These are phyloP conservation scores for Tulasnella sp. DNA, from an alignment of 768 basidiomycete genomes.

Conservation along the genomic window DNA sequence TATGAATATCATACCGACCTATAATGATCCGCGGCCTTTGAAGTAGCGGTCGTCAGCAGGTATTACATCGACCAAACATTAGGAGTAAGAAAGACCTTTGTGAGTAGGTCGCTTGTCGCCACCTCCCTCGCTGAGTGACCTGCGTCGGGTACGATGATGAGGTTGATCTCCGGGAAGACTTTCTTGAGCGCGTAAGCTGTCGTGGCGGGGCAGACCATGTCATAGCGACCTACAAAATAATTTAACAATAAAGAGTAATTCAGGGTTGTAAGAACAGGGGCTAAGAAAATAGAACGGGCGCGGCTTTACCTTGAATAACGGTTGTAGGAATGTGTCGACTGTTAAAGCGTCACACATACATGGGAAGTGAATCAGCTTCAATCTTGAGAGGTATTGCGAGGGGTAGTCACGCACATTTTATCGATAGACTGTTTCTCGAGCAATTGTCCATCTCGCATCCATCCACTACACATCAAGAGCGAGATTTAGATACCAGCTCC, in stretches of 20 bases:
- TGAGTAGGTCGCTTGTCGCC: conserved; percentile 56
- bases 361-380: background rate
- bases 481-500: conserved; percentile 57
- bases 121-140: conserved; percentile 77
- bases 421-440: conserved; percentile 74
- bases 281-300: conserved; percentile 13
- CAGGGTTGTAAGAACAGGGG: conserved; percentile 77
- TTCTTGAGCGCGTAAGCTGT: conserved; percentile 77
- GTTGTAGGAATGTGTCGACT: conserved; percentile 82
- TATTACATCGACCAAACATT: no score
- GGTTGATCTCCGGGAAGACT: conserved; percentile 65
- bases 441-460: conserved; percentile 81
- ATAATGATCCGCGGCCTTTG: conserved; percentile 7
- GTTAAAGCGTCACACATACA: conserved; percentile 14
- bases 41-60: background rate
- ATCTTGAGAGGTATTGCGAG: background rate
- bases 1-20: background rate
- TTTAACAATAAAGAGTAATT: conserved; percentile 61
- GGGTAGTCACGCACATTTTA: conserved; percentile 53
- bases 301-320: conserved; percentile 55
- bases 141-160: conserved; percentile 72
- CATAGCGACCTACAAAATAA: conserved; percentile 46
- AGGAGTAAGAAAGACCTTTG: conserved; percentile 41
- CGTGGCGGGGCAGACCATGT: conserved; percentile 80
- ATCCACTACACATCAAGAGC: conserved; percentile 63